Base-by-base conservation (phyloP, 2,329 filamentous ascomycete species). In the Verticillium tricorpus region DNA sequence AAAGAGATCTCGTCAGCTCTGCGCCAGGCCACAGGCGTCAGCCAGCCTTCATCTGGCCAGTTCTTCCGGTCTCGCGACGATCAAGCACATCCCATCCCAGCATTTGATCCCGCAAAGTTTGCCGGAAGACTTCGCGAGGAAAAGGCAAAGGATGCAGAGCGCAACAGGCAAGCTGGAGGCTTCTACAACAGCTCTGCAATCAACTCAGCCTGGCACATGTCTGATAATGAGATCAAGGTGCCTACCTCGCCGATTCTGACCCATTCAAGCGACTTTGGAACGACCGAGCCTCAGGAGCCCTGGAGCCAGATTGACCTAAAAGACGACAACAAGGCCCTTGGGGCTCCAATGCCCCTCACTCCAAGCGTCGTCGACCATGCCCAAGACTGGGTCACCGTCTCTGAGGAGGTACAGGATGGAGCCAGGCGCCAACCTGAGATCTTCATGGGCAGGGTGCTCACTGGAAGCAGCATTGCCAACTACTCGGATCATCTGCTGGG, bases 401-500 rank as follows among this genome's bases (percentile, higher is more conserved):
- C 61, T 14, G 64, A 66, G 5, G 63, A 66, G 31, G 61, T 55
- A 19, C 15, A 32, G 2, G 58, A 22, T 7, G 34, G 28, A 5
- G 31, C 37, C 55, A 11, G 57, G 54, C 15, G 56, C 52, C 6
- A 54, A 50, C 17, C 12, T 25, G 35, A 14, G 14, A 56, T 59
- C 8, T 34, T 52, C 37, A 32, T 66, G 22, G 63, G 64, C 17
- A 58, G 63, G 7, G 56, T 63, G 7, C 60, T 65, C 52, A 63
- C 59, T 52, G 64, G 64, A n/a, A 66, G 64, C 61, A 66, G 64
- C 57, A 63, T 66, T 11, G 64, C 64, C 32, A 63, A 66, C 14
- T 62, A 63, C 40, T 66, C 64, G 28, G 64, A 66, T 17, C 37
- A 37, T 19, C 39, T 62, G 7, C 37, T 65, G 2, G 25, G 57